These are phyloP conservation scores for Diaporthe sp. DNA, from an alignment of 2,329 filamentous ascomycete genomes.

Conservation along the genomic window DNA sequence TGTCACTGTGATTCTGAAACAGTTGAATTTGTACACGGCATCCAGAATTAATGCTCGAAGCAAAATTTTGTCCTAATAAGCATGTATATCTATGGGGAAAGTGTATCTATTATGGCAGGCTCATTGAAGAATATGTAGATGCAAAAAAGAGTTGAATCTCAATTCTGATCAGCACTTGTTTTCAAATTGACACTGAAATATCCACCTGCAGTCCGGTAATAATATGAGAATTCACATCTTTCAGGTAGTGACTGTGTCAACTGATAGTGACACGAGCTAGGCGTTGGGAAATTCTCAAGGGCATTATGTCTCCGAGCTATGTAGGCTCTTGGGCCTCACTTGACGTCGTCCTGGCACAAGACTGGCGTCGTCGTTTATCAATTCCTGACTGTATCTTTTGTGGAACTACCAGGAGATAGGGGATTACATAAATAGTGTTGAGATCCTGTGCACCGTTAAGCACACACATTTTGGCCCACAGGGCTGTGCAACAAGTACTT, in stretches of 20 bases:
- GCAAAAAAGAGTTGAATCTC: no score
- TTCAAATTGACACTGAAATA: neutral
- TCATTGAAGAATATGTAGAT: neutral
- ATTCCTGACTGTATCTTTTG: neutral
- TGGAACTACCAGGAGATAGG: no score
- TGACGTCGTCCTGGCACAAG: no score
- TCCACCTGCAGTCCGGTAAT: neutral
- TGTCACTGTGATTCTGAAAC: neutral
- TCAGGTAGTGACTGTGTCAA: neutral
- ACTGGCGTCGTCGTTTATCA: no score
- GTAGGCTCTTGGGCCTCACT: no score
- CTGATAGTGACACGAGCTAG: neutral
- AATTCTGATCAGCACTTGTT: neutral
- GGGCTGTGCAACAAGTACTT: no score
- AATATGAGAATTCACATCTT: neutral
- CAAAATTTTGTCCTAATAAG: neutral
- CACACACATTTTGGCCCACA: no score
- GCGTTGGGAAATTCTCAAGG: neutral
- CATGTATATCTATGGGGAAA: no score
- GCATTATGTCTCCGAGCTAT: neutral
- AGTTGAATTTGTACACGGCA: neutral
- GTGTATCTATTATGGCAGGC: neutral
- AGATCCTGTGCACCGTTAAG: no score
- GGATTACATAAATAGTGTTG: no score
- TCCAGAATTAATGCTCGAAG: neutral